Conservation (phyloP, 2,329 filamentous ascomycete species). For the Xylariaceae sp. region DNA sequence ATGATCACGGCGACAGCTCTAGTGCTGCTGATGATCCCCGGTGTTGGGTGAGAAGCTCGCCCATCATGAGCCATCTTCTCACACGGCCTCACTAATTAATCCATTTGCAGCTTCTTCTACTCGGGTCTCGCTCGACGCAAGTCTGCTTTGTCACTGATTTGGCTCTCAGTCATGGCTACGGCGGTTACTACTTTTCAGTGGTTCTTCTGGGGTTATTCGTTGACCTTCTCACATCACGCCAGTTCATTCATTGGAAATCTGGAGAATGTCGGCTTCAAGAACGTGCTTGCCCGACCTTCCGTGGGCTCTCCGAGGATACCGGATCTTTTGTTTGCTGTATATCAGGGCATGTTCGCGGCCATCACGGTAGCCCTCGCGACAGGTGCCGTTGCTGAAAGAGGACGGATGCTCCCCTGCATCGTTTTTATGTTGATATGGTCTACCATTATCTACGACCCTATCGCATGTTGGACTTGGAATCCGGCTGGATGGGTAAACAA, state of each 20-base stretch:
- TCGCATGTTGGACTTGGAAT: slow-evolving; percentile 96
- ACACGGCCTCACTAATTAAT: slow-evolving; percentile 10
- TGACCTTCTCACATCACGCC: slow-evolving; percentile 74
- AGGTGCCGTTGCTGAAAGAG: slow-evolving; percentile 79
- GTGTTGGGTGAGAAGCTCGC: slow-evolving; percentile 59
- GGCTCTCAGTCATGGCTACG: slow-evolving; percentile 82
- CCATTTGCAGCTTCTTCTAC: slow-evolving; percentile 69
- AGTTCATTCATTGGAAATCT: slow-evolving; percentile 73
- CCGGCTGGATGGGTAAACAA: slow-evolving; percentile 70
- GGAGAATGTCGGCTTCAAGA: slow-evolving; percentile 70
- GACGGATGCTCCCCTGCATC: slow-evolving; percentile 80
- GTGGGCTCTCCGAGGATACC: slow-evolving; percentile 69
- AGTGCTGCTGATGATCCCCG: slow-evolving; percentile 87
- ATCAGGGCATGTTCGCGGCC: slow-evolving; percentile 82
- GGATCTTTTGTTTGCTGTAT: slow-evolving; percentile 78
- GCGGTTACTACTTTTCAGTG: slow-evolving; percentile 85
- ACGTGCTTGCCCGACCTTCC: slow-evolving; percentile 70
- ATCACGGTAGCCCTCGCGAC: slow-evolving; percentile 83
- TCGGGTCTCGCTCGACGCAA: slow-evolving; percentile 84
- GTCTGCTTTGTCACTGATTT: slow-evolving; percentile 82
- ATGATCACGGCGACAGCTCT: slow-evolving; percentile 76
- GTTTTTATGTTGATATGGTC: slow-evolving; percentile 93
- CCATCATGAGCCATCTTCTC: background rate
- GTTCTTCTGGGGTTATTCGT: slow-evolving; percentile 89
- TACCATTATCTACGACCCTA: slow-evolving; percentile 84